Conservation (phyloP, 2,329 filamentous ascomycete genomes). For the Alternaria gaisen region DNA sequence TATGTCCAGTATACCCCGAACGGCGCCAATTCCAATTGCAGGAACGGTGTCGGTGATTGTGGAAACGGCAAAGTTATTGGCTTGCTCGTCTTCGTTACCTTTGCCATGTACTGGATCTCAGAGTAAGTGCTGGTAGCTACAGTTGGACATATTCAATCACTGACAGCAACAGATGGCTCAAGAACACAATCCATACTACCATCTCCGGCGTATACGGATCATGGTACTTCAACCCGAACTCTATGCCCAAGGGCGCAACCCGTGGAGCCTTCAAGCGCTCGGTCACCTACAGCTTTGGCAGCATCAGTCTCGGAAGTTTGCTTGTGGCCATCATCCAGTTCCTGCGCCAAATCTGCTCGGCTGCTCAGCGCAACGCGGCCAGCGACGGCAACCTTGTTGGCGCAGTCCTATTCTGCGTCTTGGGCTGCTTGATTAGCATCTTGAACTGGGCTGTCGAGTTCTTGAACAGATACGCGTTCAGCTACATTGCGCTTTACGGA, state of each 20-base stretch:
- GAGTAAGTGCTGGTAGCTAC: slow-evolving; percentile 58
- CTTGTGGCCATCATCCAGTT: slow-evolving; percentile 88
- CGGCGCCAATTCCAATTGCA: slow-evolving; percentile 63
- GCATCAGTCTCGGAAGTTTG: slow-evolving; percentile 85
- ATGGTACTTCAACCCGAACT: slow-evolving; percentile 84
- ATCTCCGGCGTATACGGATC: slow-evolving; percentile 89
- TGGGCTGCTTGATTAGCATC: slow-evolving; percentile 78
- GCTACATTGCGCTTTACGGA: slow-evolving; percentile 91
- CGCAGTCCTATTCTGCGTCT: slow-evolving; percentile 73
- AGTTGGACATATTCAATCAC: slow-evolving; percentile 59
- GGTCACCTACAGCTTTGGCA: slow-evolving; percentile 91
- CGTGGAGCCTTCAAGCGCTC: slow-evolving; percentile 83
- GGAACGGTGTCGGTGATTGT: slow-evolving; percentile 67
- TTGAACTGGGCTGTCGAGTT: slow-evolving; percentile 89
- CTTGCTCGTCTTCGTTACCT: slow-evolving; percentile 84
- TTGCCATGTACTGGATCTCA: slow-evolving; percentile 92
- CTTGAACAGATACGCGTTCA: slow-evolving; percentile 91
- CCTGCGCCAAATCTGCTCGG: slow-evolving; percentile 80
- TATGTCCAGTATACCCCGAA: slow-evolving; percentile 84
- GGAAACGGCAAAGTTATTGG: slow-evolving; percentile 82
- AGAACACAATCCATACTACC: slow-evolving; percentile 89
- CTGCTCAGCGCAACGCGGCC: slow-evolving; percentile 74
- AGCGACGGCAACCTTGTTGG: slow-evolving; percentile 74
- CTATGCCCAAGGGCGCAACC: slow-evolving; percentile 79
- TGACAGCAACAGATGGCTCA: slow-evolving; percentile 67